Evolutionary conservation across 2,329 filamentous ascomycete species (phyloP).

Genomic region (Dendryphion nanum): DNA sequence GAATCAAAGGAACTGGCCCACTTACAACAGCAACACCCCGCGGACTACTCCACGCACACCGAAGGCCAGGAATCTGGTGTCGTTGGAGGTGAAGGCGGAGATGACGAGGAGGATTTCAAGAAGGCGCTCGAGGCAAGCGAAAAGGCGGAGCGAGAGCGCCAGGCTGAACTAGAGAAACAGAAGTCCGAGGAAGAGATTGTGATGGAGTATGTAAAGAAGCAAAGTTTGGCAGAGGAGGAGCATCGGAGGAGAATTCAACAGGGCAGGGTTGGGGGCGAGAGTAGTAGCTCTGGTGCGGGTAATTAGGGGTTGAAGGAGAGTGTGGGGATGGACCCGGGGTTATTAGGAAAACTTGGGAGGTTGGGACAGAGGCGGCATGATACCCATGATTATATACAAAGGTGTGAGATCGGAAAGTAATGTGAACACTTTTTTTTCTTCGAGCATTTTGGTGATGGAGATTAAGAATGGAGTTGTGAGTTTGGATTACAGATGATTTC

Average conservation of each 20-base stretch:
- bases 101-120: constrained; percentile 51
- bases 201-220: constrained; percentile 73
- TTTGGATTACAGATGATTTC: too few species aligned
- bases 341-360: neutral
- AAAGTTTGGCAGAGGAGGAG: constrained; percentile 64
- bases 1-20: constrained; percentile 32
- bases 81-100: constrained; percentile 14
- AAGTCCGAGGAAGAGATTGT: constrained; percentile 67
- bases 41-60: constrained; percentile 14
- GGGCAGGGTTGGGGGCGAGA: constrained; percentile 2
- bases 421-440: too few species aligned
- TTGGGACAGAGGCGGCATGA: too few species aligned
- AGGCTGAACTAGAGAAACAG: constrained; percentile 35
- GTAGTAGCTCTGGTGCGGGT: neutral
- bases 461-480: too few species aligned
- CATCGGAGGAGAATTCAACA: constrained; percentile 7
- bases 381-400: too few species aligned
- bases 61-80: constrained; percentile 7
- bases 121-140: constrained; percentile 15
- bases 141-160: constrained; percentile 33
- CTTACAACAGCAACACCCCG: constrained; percentile 19
- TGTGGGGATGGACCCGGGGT: neutral
- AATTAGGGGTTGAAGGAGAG: neutral
- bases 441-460: too few species aligned
- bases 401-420: too few species aligned